A percentile compares a stretch with the other conserved stretches of the same genome.
Evolutionary conservation across 2,329 filamentous ascomycete genomes (phyloP).

Genomic region (Colletotrichum horii): DNA sequence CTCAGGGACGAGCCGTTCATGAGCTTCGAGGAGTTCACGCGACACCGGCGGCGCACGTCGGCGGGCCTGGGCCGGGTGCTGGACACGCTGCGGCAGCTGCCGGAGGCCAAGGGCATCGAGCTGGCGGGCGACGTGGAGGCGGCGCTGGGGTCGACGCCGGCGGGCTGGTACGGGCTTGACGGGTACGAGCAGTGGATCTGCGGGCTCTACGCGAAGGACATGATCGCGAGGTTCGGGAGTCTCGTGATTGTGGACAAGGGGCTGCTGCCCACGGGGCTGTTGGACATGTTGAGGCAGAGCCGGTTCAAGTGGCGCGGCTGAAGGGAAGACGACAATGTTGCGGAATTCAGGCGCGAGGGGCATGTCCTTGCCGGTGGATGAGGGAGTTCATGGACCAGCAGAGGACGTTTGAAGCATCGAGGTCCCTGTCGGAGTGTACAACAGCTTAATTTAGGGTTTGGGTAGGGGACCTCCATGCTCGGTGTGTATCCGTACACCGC

Average conservation of each 20-base stretch:
- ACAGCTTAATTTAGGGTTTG: neutral
- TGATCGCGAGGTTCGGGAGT: conserved; percentile 44
- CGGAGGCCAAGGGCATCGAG: conserved; percentile 30
- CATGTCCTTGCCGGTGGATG: neutral
- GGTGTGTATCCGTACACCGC: neutral
- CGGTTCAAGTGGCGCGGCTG: conserved; percentile 42
- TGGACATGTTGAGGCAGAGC: conserved; percentile 40
- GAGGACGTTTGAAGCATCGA: neutral
- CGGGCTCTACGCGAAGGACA: conserved; percentile 40
- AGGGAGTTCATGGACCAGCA: neutral
- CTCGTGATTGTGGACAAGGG: conserved; percentile 42
- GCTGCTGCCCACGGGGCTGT: conserved; percentile 43
- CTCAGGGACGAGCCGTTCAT: conserved; percentile 36
- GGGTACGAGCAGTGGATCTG: conserved; percentile 43
- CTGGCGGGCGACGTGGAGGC: conserved; percentile 24
- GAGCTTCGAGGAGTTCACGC: conserved; percentile 41
- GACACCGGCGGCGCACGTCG: conserved; percentile 37
- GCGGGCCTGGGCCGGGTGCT: conserved; percentile 30
- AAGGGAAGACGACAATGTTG: neutral
- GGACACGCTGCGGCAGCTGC: conserved; percentile 29
- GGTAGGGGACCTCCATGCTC: neutral
- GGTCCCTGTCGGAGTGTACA: neutral
- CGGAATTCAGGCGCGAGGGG: neutral
- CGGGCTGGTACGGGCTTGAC: conserved; percentile 12
- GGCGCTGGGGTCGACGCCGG: conserved; percentile 23